Evolutionary conservation across 2,329 filamentous ascomycete genomes (phyloP).

Genomic region (Diplodia seriata): DNA sequence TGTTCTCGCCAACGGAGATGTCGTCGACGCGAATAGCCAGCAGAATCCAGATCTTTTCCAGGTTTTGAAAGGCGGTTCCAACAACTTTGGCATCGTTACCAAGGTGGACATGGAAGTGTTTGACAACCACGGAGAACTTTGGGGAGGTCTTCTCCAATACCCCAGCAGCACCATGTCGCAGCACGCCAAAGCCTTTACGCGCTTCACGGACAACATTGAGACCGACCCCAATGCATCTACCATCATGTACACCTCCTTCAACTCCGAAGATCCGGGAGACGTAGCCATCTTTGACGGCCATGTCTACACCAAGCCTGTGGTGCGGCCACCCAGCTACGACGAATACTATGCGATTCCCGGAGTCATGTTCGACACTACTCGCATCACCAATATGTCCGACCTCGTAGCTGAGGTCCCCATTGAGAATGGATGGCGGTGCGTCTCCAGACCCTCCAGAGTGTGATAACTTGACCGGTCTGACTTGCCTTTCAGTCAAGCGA

Average conservation of each 20-base stretch:
- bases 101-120: conserved; percentile 39
- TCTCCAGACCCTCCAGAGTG: too few relatives aligned
- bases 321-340: conserved; percentile 37
- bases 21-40: conserved; percentile 22
- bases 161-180: conserved; percentile 36
- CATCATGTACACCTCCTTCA: conserved; percentile 37
- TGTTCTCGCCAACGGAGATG: conserved; percentile 22
- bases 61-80: conserved; percentile 48
- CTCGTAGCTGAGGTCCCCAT: conserved; percentile 36
- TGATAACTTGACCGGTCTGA: not conserved
- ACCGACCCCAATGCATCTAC: conserved; percentile 38
- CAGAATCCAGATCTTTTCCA: conserved; percentile 44
- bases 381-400: conserved; percentile 40
- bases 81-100: conserved; percentile 50
- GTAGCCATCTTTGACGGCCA: conserved; percentile 37
- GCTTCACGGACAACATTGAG: conserved; percentile 36
- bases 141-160: conserved; percentile 48
- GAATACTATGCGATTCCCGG: conserved; percentile 40
- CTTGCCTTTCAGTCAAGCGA: conserved; percentile 34
- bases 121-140: conserved; percentile 36
- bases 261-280: conserved; percentile 29
- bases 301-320: conserved; percentile 36
- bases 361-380: conserved; percentile 38
- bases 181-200: conserved; percentile 36
- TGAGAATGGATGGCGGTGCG: not conserved